Evolutionary conservation across 1,139 yeast species (phyloP).

Genomic region (Taphrina sp.): DNA sequence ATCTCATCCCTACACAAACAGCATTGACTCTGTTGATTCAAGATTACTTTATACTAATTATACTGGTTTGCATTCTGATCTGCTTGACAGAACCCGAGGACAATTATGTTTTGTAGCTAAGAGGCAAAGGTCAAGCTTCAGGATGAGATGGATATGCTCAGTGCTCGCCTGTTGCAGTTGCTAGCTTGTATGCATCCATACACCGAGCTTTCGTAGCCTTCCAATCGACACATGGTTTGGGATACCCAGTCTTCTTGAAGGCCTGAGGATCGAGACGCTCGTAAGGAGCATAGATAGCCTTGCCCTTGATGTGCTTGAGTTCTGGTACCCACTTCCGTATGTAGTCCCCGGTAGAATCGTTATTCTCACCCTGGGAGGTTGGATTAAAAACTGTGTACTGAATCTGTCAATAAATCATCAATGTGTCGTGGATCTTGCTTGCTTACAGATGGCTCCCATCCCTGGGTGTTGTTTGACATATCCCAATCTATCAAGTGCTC

Average conservation of each 20-base stretch:
- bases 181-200: constrained; percentile 27
- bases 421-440: not conserved
- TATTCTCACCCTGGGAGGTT: constrained; percentile 52
- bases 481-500: constrained; percentile 55
- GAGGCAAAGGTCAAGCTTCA: too few species aligned
- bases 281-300: constrained; percentile 49
- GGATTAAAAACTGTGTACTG: constrained; percentile 56
- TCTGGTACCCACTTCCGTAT: constrained; percentile 56
- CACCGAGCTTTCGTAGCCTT: constrained; percentile 25
- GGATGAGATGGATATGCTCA: too few species aligned
- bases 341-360: constrained; percentile 51
- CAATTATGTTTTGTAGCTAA: too few species aligned
- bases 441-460: constrained; percentile 57
- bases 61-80: too few species aligned
- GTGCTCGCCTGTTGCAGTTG: constrained; percentile 16
- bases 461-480: constrained; percentile 56
- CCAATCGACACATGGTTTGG: constrained; percentile 48
- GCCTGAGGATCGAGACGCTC: constrained; percentile 38
- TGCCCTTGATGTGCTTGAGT: constrained; percentile 43
- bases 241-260: constrained; percentile 46
- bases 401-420: not conserved
- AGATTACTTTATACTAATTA: too few species aligned
- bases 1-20: too few species aligned
- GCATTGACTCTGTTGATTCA: too few species aligned
- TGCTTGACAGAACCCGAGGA: too few species aligned